Evolutionary conservation across 2,329 filamentous ascomycete species (phyloP).

Genomic region (Verticillium nonalfalfae): DNA sequence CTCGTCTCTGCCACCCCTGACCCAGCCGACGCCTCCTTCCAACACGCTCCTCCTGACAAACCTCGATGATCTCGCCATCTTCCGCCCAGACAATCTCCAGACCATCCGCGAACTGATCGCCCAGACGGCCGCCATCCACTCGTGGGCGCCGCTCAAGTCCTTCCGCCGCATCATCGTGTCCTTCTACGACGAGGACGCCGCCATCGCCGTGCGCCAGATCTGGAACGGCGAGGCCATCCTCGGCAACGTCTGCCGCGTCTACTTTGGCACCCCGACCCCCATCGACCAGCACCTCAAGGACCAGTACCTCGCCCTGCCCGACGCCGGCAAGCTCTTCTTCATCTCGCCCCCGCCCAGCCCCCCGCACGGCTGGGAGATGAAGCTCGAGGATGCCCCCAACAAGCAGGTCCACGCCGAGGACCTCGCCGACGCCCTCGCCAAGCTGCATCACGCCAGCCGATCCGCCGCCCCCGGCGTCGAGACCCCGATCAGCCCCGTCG

Average conservation of each 20-base stretch:
- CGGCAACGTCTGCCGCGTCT: constrained; percentile 62
- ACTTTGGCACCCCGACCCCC: constrained; percentile 59
- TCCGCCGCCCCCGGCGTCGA: constrained; percentile 14
- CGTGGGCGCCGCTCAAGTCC: constrained; percentile 74
- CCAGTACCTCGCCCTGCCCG: constrained; percentile 58
- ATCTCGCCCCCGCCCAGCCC: constrained; percentile 64
- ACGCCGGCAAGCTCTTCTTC: constrained; percentile 67
- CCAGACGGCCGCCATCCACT: constrained; percentile 64
- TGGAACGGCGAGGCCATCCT: constrained; percentile 72
- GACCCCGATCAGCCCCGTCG: constrained; percentile 33
- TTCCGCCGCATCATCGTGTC: constrained; percentile 78
- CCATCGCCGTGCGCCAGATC: constrained; percentile 62
- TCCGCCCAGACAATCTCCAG: constrained; percentile 66
- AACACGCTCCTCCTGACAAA: constrained; percentile 85
- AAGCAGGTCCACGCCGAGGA: constrained; percentile 65
- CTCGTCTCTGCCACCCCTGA: constrained; percentile 62
- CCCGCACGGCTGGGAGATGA: constrained; percentile 63
- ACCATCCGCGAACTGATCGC: constrained; percentile 67
- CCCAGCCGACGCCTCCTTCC: constrained; percentile 66
- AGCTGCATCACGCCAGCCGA: constrained; percentile 43
- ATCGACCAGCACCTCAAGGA: constrained; percentile 40
- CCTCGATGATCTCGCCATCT: constrained; percentile 66
- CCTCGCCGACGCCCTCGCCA: constrained; percentile 58
- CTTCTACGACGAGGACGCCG: constrained; percentile 64
- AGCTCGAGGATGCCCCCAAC: constrained; percentile 63